Evolutionary conservation across 768 basidiomycete species (phyloP).

Genomic region (Tulasnella calospora): DNA sequence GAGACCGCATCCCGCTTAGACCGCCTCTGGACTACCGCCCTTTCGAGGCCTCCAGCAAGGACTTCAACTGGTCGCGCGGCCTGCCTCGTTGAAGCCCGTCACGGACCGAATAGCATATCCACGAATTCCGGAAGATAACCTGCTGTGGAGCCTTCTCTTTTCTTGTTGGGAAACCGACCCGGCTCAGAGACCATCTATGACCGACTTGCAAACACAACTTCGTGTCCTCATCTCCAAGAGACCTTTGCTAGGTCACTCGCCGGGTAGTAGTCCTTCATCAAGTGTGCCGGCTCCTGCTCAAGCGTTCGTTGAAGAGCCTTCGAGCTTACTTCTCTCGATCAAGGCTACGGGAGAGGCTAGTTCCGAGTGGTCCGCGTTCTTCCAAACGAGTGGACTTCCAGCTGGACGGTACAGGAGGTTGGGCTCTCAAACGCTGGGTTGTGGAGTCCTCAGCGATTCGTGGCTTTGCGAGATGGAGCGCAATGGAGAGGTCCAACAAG

Average conservation of each 20-base stretch:
- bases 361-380: not conserved
- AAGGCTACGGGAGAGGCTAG: not conserved
- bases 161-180: not conserved
- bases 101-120: not conserved
- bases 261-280: not conserved
- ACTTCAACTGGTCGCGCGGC: not conserved
- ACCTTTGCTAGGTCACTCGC: not conserved
- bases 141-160: not conserved
- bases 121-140: not conserved
- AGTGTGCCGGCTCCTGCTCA: not conserved
- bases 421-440: not conserved
- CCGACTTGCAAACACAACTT: not conserved
- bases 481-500: not conserved
- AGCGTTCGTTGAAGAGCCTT: not conserved
- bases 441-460: not conserved
- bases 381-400: not conserved
- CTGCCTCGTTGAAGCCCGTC: not conserved
- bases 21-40: not conserved
- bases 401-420: not conserved
- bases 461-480: conserved; percentile 9
- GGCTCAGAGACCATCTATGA: not conserved
- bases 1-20: not conserved
- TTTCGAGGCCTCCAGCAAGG: not conserved
- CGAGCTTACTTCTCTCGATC: not conserved
- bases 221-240: not conserved